Evolutionary conservation across 2,329 filamentous ascomycete genomes (phyloP).

Genomic region (Fusarium haematococcum): DNA sequence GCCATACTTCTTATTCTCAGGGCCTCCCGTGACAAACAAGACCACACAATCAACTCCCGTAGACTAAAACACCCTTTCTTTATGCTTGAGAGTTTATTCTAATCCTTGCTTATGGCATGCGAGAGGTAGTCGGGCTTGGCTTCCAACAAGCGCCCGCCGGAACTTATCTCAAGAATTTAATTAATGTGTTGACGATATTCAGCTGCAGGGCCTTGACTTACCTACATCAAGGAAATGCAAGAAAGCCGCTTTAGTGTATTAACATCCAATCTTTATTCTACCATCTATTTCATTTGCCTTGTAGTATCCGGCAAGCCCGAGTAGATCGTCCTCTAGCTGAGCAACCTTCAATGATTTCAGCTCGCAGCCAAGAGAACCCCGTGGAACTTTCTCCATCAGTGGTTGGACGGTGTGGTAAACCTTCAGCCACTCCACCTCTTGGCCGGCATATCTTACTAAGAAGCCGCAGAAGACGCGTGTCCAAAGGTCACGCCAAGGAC

Average conservation of each 20-base stretch:
- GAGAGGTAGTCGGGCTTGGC: not conserved
- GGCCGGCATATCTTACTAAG: not conserved
- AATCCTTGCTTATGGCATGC: not conserved
- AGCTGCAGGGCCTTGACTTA: not conserved
- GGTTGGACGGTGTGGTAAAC: not conserved
- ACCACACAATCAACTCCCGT: not conserved
- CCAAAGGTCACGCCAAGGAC: slow-evolving; percentile 21
- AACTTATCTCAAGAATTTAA: not conserved
- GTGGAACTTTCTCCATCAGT: not conserved
- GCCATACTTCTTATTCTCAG: not conserved
- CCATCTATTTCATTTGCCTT: not conserved
- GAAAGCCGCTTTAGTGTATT: not conserved
- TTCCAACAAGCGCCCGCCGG: not conserved
- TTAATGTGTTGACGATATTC: not conserved
- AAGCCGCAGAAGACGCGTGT: slow-evolving; percentile 19
- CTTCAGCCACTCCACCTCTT: not conserved
- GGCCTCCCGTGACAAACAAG: not conserved
- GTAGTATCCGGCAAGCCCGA: not conserved
- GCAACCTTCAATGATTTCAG: not conserved
- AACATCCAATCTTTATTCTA: not conserved
- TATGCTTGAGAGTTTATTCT: not conserved
- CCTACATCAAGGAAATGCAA: not conserved
- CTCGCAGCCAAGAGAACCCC: not conserved
- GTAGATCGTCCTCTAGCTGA: not conserved
- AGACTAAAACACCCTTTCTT: not conserved